Evolutionary conservation across 345 rosid species (phyloP), one percentile per base, ranked within the genome.

Genomic region (Diplotaxis tenuifolia): DNA sequence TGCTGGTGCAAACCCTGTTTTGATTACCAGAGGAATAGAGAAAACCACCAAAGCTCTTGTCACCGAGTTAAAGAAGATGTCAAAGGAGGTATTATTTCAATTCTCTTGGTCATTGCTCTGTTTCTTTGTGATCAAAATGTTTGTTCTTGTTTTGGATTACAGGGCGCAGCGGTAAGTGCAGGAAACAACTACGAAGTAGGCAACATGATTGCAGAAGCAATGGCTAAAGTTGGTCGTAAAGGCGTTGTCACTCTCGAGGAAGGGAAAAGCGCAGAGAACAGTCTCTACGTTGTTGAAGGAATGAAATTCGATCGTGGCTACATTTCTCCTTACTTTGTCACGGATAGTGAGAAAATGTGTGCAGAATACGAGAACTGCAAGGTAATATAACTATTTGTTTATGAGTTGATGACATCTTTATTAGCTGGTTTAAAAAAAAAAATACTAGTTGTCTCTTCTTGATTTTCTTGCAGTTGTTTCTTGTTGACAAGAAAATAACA

Each of bases 301-400:
- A 91, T 93, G 98, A 96, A 93, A 65, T 93, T 93, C 68, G 98
- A 93, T 22, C 93, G 97, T 21, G 98, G 97, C 60, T 93, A 93
- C 62, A 90, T 89, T 50, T 93, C 98, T 53, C 98, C 98, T 14
- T 91, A 91, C 82, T 93, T 93, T 38, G 97, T 93, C 3, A 93
- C 96, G 0, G 97, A 93, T 58, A 80, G 96, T 69, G 97, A 93
- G 83, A 93, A 93, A 81, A 93, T 93, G 96, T 22, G 89, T 6
- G 94, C 86, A 70, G 97, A 93, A 74, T 93, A 32, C 65, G 98
- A 91, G 21, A 91, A 89, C 81, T 91, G 97, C 92, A 93, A 93
- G 97, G 98, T 93, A n/a, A n/a, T n/a, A 34, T 25, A 2, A n/a
- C 3, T 19, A 14, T 3, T n/a, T 45, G 25, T 10, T 20, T 15